Conservation (phyloP, 257 asterid genomes). For the Solanum ahanhuiri region DNA sequence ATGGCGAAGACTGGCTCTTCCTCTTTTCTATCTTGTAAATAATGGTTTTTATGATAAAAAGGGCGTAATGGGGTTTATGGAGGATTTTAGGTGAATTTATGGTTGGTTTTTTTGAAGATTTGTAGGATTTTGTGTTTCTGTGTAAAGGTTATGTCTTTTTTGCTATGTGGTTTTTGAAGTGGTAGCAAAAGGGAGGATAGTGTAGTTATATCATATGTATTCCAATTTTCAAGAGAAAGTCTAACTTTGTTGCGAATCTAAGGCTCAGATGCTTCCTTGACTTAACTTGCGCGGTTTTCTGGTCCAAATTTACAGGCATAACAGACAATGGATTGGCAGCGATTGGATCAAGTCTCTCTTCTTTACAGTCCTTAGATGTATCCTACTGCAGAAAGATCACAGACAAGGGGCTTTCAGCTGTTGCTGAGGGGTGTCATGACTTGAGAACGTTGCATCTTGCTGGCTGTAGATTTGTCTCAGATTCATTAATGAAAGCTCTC, state of each 20-base stretch:
- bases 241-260: not conserved
- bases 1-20: not conserved
- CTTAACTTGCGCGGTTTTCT: not conserved
- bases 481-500: conserved; percentile 47
- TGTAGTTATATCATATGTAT: not conserved
- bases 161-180: not conserved
- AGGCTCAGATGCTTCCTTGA: not conserved
- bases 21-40: not conserved
- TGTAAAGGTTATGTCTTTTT: not conserved
- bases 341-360: conserved; percentile 54
- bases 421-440: conserved; percentile 60
- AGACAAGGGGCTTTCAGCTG: conserved; percentile 68
- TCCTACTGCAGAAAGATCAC: conserved; percentile 85
- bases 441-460: conserved; percentile 53
- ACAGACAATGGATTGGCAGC: conserved; percentile 67
- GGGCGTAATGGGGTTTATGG: not conserved
- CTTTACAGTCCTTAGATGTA: conserved; percentile 64
- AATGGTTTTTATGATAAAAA: not conserved
- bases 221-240: not conserved
- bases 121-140: not conserved
- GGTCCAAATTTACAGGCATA: conserved; percentile 46
- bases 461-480: conserved; percentile 73
- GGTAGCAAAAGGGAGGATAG: not conserved
- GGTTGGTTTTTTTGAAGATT: not conserved
- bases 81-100: not conserved